phyloP scores from a whole-genome alignment of 306 rosid species.

The Prunus mira region DNA sequence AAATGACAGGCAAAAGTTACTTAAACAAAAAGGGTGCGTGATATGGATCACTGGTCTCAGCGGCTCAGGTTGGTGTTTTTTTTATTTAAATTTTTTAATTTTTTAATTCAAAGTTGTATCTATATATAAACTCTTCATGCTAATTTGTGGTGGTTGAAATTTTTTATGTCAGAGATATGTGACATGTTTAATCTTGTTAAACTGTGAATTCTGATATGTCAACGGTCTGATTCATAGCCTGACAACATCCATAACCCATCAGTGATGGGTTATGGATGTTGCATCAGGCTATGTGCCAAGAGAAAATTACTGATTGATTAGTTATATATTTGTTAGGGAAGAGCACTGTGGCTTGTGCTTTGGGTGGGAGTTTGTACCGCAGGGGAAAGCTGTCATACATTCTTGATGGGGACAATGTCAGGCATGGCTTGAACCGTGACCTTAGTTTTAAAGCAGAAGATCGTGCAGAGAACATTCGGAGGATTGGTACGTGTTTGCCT shows the following conservation, averaged over 20 bases:
- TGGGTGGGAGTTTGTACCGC: slow-evolving; percentile 66
- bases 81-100: no score
- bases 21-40: slow-evolving; percentile 67
- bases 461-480: slow-evolving; percentile 96
- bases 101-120: neutral
- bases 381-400: slow-evolving; percentile 74
- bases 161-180: neutral
- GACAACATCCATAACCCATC: neutral
- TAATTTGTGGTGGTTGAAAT: no score
- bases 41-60: slow-evolving; percentile 84
- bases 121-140: neutral
- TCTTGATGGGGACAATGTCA: slow-evolving; percentile 94
- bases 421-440: slow-evolving; percentile 87
- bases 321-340: slow-evolving; percentile 49
- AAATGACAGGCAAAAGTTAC: slow-evolving; percentile 49
- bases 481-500: slow-evolving; percentile 63
- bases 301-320: slow-evolving; percentile 8
- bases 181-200: neutral
- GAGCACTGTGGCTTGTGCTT: slow-evolving; percentile 92
- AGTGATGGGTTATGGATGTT: neutral
- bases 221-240: neutral
- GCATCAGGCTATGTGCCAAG: neutral
- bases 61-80: slow-evolving; percentile 60
- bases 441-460: slow-evolving; percentile 92
- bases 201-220: neutral